Percentiles rank a stretch among this genome's conserved stretches.
Conservation (phyloP, 768 basidiomycete species). For the Rhizopogon rudus region DNA sequence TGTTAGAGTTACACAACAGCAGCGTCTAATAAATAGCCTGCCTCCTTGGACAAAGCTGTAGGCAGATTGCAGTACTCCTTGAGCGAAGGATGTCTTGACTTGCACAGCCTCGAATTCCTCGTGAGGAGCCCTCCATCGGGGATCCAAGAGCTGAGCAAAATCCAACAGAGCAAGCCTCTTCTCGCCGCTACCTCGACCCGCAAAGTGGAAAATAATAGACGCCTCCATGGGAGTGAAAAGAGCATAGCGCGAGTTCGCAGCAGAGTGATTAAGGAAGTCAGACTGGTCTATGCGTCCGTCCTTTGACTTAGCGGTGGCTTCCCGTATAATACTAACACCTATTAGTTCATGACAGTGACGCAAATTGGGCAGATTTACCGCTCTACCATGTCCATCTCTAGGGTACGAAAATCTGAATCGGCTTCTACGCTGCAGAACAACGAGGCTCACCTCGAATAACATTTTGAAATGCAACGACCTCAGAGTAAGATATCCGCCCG, state of each 20-base stretch:
- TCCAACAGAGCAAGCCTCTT: conserved; percentile 81
- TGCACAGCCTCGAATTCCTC: conserved; percentile 39
- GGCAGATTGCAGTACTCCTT: conserved; percentile 57
- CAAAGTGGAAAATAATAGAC: conserved; percentile 98
- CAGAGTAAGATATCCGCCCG: conserved; percentile 90
- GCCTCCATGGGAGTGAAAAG: conserved; percentile 98
- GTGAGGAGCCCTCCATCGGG: conserved; percentile 76
- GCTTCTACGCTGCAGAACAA: neutral
- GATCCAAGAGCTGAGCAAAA: conserved; percentile 90
- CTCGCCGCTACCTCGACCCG: conserved; percentile 66
- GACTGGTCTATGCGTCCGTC: conserved; percentile 94
- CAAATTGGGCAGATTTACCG: conserved; percentile 36
- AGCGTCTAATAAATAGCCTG: conserved; percentile 22
- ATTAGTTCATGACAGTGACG: conserved; percentile 1
- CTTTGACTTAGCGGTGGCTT: conserved; percentile 84
- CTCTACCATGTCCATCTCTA: conserved; percentile 96
- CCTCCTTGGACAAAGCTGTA: conserved; percentile 91
- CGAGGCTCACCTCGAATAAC: conserved; percentile 70
- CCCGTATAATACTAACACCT: conserved; percentile 68
- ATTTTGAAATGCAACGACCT: conserved; percentile 97
- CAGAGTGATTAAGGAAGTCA: conserved; percentile 92
- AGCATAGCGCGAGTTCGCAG: conserved; percentile 84
- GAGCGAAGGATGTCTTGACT: conserved; percentile 39
- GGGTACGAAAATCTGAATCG: conserved; percentile 5
- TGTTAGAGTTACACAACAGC: conserved; percentile 8